phyloP scores from a whole-genome alignment of 306 rosid genomes.

The Dalbergia cochinchinensis region DNA sequence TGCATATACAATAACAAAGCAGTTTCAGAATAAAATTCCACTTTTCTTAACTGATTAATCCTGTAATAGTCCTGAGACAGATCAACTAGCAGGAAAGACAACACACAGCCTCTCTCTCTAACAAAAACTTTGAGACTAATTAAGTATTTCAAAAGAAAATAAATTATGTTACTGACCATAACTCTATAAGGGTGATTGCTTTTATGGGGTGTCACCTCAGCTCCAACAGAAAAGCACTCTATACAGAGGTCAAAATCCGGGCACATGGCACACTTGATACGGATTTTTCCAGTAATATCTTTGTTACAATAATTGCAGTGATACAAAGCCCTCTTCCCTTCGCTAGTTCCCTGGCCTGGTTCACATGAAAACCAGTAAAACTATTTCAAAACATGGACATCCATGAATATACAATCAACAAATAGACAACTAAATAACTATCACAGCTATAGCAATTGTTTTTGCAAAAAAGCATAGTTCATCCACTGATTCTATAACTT shows the following conservation, averaged over 20 bases:
- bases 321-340: conserved; percentile 87
- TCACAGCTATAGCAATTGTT: not conserved
- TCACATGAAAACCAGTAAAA: conserved; percentile 33
- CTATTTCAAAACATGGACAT: conserved; percentile 21
- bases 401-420: conserved; percentile 29
- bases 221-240: conserved; percentile 98
- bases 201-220: conserved; percentile 91
- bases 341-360: conserved; percentile 85
- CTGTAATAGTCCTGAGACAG: not conserved
- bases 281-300: conserved; percentile 94
- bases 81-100: conserved; percentile 22
- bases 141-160: not conserved
- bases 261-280: conserved; percentile 89
- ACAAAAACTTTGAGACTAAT: not conserved
- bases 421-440: conserved; percentile 5
- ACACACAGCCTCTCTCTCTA: not conserved
- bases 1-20: conserved; percentile 9
- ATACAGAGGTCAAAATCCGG: conserved; percentile 97
- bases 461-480: not conserved
- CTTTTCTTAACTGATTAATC: conserved; percentile 24
- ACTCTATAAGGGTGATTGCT: conserved; percentile 92
- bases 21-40: conserved; percentile 4
- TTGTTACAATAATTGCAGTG: conserved; percentile 99
- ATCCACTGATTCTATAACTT: conserved; percentile 10
- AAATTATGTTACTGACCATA: conserved; percentile 69